Evolutionary conservation across 2,329 filamentous ascomycete genomes (phyloP), one percentile per base, ranked within the genome.

Genomic region (Alternaria brassicae): DNA sequence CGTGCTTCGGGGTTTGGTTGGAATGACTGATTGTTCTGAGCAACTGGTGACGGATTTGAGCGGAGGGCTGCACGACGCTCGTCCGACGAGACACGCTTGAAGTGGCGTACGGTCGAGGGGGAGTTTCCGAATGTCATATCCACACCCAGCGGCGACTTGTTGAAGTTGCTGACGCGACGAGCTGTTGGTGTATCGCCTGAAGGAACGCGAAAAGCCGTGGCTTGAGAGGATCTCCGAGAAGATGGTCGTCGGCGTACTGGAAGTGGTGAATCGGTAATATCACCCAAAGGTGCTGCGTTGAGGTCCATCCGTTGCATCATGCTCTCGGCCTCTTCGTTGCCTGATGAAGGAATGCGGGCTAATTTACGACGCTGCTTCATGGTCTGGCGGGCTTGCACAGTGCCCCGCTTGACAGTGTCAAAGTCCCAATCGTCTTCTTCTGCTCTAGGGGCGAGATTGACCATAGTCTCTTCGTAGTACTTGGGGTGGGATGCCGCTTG

Each of bases 41-140:
- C 55, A 47, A 66, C 61, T 19, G 50, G 53, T 0, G 70, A 58
- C 23, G 73, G 71, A 49, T 77, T 77, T 6, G 75, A 76, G 27
- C 63, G 69, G 15, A 73, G 65, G 13, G 74, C 73, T 37, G 67
- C 64, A 30, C 73, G 69, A 19, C 73, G 71, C 49, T 78, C 74
- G 82, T 81, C 75, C 69, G 92, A 91, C 0, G 93, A 95, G 1
- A 96, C 92, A 23, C 94, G 88, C 64, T 92, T 91, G 82, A 97
- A 98, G 52, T 96, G 89, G 54, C 93, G 89, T 66, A 96, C 92
- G 15, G 93, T 97, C 1, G 94, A 97, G 1, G 91, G 92, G 7
- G 89, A 91, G 77, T 98, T 98, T 51, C 94, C 95, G 79, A 96
- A 98, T 6, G 90, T 96, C 83, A 96, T 89, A 72, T 98, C 92